These are phyloP conservation scores for Sclerotinia trifoliorum DNA, from an alignment of 2,329 filamentous ascomycete species.

Conservation along the genomic window DNA sequence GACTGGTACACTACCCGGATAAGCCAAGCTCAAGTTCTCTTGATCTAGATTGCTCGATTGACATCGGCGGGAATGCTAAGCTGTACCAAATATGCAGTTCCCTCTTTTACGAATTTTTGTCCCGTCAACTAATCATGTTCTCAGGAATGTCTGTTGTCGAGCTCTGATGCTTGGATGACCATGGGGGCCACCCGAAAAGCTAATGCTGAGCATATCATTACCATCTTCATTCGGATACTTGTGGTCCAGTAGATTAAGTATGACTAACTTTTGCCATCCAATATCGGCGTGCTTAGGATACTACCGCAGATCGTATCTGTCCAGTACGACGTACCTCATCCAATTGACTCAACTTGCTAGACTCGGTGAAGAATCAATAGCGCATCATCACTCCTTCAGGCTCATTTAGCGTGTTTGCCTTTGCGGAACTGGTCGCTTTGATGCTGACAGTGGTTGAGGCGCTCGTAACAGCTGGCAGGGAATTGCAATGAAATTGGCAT, in stretches of 20 bases:
- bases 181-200: not conserved
- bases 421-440: not conserved
- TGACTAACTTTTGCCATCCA: not conserved
- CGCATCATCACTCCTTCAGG: not conserved
- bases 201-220: not conserved
- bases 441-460: not conserved
- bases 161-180: not conserved
- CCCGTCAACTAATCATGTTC: slow-evolving; percentile 5
- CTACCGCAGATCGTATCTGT: not conserved
- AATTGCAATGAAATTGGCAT: not conserved
- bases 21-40: not conserved
- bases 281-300: not conserved
- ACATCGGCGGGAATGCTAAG: not conserved
- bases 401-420: not conserved
- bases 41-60: not conserved
- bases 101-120: not conserved
- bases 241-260: not conserved
- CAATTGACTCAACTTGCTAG: not conserved
- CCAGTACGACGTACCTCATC: not conserved
- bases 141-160: not conserved
- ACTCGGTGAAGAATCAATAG: slow-evolving; percentile 7
- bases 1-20: not conserved
- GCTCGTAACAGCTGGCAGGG: not conserved
- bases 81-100: not conserved
- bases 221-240: not conserved